A percentile compares a stretch with the other conserved stretches of the same genome.
These are phyloP conservation scores for Hysterangium stoloniferum DNA, from an alignment of 768 basidiomycete genomes.

Conservation along the genomic window DNA sequence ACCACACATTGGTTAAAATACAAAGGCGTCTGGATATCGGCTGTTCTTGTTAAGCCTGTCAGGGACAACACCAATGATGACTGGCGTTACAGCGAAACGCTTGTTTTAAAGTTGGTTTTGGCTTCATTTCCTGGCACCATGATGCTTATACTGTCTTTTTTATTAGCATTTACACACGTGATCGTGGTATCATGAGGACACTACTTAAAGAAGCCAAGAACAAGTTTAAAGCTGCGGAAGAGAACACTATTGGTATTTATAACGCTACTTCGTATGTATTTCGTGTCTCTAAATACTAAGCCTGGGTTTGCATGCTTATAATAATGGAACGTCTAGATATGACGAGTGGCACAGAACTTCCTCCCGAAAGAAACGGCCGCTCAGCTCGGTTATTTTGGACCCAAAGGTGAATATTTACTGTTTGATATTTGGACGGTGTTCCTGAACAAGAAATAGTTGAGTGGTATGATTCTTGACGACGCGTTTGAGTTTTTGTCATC, in stretches of 20 bases:
- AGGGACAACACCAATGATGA: too few relatives aligned
- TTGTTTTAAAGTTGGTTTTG: too few relatives aligned
- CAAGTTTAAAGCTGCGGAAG: conserved; percentile 42
- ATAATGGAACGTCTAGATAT: not conserved
- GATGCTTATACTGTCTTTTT: too few relatives aligned
- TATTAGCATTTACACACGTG: conserved; percentile 48
- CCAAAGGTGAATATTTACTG: conserved; percentile 32
- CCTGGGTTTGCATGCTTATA: conserved; percentile 5
- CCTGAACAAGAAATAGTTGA: conserved; percentile 23
- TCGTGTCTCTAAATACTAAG: too few relatives aligned
- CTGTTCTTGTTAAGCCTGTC: not conserved
- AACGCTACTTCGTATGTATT: conserved; percentile 35
- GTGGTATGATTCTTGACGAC: conserved; percentile 58
- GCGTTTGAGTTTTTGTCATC: conserved; percentile 62
- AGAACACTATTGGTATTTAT: conserved; percentile 45
- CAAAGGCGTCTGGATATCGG: conserved; percentile 7
- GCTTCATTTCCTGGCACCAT: not conserved
- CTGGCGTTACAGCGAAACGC: too few relatives aligned
- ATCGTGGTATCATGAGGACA: conserved; percentile 38
- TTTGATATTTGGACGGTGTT: not conserved
- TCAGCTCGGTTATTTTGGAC: conserved; percentile 63
- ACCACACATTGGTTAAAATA: conserved; percentile 3
- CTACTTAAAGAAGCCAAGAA: conserved; percentile 49
- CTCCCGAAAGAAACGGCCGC: conserved; percentile 54
- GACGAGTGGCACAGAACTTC: conserved; percentile 48